Evolutionary conservation across 352 stramenopile species (phyloP).

Genomic region (Phytophthora chlamydospora): DNA sequence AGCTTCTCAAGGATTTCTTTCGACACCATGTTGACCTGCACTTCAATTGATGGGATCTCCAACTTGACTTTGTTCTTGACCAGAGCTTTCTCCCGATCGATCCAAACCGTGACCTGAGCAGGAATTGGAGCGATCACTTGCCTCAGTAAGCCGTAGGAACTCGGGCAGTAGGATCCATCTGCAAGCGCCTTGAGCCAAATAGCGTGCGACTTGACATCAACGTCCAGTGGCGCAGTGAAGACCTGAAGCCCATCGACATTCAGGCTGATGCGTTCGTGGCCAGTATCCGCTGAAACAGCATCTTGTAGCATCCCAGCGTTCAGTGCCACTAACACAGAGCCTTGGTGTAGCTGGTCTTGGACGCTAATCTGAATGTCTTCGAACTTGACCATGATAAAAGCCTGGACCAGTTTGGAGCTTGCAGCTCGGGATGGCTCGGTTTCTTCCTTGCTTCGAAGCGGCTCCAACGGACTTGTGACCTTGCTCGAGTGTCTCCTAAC

Average conservation of each 20-base stretch:
- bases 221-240: slow-evolving; percentile 70
- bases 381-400: slow-evolving; percentile 77
- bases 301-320: slow-evolving; percentile 64
- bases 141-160: slow-evolving; percentile 61
- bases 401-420: slow-evolving; percentile 39
- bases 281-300: slow-evolving; percentile 53
- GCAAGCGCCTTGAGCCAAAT: slow-evolving; percentile 67
- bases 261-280: slow-evolving; percentile 62
- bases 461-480: slow-evolving; percentile 12
- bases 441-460: slow-evolving; percentile 13
- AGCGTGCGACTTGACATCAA: slow-evolving; percentile 71
- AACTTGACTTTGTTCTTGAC: slow-evolving; percentile 55
- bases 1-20: slow-evolving; percentile 77
- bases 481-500: slow-evolving; percentile 15
- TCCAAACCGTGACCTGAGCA: slow-evolving; percentile 55
- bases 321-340: slow-evolving; percentile 68
- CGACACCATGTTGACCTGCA: slow-evolving; percentile 50
- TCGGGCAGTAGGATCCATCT: slow-evolving; percentile 67
- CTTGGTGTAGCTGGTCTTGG: slow-evolving; percentile 75
- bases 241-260: slow-evolving; percentile 69
- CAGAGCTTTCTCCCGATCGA: slow-evolving; percentile 46
- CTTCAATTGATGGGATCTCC: slow-evolving; percentile 63
- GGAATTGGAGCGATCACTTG: slow-evolving; percentile 77
- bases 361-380: slow-evolving; percentile 81
- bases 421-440: slow-evolving; percentile 1